Conservation (phyloP, 805 yeast species). For the Lachancea mirantina region DNA sequence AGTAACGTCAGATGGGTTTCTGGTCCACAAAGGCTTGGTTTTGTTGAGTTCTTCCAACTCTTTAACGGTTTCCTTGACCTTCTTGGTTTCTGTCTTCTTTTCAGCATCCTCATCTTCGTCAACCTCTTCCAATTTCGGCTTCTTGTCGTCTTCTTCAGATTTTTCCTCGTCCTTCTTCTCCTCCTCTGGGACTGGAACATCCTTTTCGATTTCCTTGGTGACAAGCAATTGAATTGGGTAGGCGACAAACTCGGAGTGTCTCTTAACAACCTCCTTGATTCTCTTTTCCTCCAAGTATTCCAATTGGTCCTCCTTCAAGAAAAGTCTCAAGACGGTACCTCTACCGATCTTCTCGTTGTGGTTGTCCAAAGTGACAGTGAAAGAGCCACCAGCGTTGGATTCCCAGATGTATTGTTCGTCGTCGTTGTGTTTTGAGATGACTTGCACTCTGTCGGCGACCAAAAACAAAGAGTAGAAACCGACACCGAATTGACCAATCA, state of each 20-base stretch:
- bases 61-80: conserved; percentile 83
- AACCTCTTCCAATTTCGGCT: conserved; percentile 70
- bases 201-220: conserved; percentile 98
- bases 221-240: conserved; percentile 98
- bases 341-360: conserved; percentile 79
- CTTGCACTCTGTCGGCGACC: conserved; percentile 98
- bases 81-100: conserved; percentile 74
- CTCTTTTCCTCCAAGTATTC: conserved; percentile 99
- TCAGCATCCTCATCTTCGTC: conserved; percentile 56
- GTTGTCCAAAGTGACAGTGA: conserved; percentile 90
- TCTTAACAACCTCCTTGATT: conserved; percentile 98
- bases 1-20: conserved; percentile 95
- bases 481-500: conserved; percentile 99
- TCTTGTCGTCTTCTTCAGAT: conserved; percentile 59
- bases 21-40: conserved; percentile 98
- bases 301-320: conserved; percentile 97
- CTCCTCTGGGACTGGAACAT: conserved; percentile 77
- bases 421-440: conserved; percentile 95
- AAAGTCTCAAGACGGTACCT: conserved; percentile 92
- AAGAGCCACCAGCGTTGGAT: conserved; percentile 99
- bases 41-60: conserved; percentile 98
- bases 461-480: conserved; percentile 99
- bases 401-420: conserved; percentile 99
- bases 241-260: conserved; percentile 98
- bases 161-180: conserved; percentile 41